Evolutionary conservation across 1,284 basidiomycete genomes (phyloP).

Genomic region (Sporisorium graminicola): DNA sequence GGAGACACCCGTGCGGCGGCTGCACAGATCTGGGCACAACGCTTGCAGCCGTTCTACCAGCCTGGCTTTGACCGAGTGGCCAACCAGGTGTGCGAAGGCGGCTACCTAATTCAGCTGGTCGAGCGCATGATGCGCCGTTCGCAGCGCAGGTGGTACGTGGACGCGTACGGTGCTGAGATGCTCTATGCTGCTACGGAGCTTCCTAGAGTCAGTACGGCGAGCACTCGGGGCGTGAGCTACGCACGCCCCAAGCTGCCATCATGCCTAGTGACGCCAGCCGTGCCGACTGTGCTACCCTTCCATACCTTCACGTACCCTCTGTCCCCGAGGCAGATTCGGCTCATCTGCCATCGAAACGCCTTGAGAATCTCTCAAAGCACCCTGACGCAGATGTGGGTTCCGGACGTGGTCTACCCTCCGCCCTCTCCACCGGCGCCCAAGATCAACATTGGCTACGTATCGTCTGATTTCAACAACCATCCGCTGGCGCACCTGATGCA

Average conservation of each 20-base stretch:
- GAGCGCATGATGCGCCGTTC: slow-evolving; percentile 74
- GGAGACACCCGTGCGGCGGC: slow-evolving; percentile 60
- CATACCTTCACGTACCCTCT: slow-evolving; percentile 76
- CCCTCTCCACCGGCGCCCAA: slow-evolving; percentile 73
- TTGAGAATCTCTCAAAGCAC: slow-evolving; percentile 74
- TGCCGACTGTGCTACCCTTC: slow-evolving; percentile 76
- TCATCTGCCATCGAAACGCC: slow-evolving; percentile 76
- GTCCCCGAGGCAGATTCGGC: slow-evolving; percentile 73
- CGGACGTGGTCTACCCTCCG: slow-evolving; percentile 73
- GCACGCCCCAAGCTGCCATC: slow-evolving; percentile 69
- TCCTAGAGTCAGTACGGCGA: slow-evolving; percentile 20
- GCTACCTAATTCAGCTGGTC: slow-evolving; percentile 74
- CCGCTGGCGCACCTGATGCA: slow-evolving; percentile 78
- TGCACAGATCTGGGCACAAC: slow-evolving; percentile 70
- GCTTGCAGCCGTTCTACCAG: slow-evolving; percentile 71
- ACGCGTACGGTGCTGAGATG: slow-evolving; percentile 54
- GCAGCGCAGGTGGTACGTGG: slow-evolving; percentile 75
- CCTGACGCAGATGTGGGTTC: slow-evolving; percentile 74
- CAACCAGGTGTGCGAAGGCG: slow-evolving; percentile 72
- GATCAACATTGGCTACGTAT: slow-evolving; percentile 76
- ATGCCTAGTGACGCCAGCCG: slow-evolving; percentile 71
- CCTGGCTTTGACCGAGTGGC: slow-evolving; percentile 62
- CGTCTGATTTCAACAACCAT: slow-evolving; percentile 77
- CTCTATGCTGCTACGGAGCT: slow-evolving; percentile 17
- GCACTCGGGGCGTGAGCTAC: slow-evolving; percentile 56